Evolutionary conservation across 192 early-diverging fungal species (phyloP), one percentile per base, ranked within the genome.

Genomic region (Paraglomus occultum): DNA sequence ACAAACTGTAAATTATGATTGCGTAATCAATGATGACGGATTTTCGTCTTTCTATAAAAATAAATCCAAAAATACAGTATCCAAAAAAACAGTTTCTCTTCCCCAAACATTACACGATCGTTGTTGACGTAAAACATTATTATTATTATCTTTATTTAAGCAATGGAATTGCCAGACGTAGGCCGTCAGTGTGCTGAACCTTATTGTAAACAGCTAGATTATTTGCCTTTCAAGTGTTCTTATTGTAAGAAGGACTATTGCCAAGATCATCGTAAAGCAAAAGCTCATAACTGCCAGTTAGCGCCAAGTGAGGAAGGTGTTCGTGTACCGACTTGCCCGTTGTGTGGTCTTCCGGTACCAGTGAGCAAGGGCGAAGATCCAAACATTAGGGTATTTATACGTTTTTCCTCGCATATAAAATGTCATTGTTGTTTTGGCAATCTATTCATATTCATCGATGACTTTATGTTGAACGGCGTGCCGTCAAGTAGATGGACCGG

Each of bases 321-420:
- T 15, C 80, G 84, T 31, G 89, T 90, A 0, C 89, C 91, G 6
- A 83, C 82, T 53, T 92, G 91, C 52, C 91, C 91, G 10, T 76
- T 95, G 20, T 95, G 94, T 73, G 67, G 81, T 17, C 78, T 87
- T 59, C 87, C 90, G 11, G 83, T 95, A 3, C 88, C 94, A 4
- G 74, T 89, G 9, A 79, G 79, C 5, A 79, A 87, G 31, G 88
- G 88, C 39, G 89, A 91, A 59, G 83, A 91, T 68, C 90, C 94
- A 6, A 91, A 95, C 71, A 66, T 83, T 46, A 73, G 82, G 59
- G 80, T 79, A 65, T 15, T 65, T 49, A 43, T 44, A 49, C 20
- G 42, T 74, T 22, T 47, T 38, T 39, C 8, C 22, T 43, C 8
- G 15, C 11, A n/a, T 43, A 15, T 18, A 61, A 5, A 31, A 44